Percentiles rank a stretch among this genome's conserved stretches.
These are phyloP conservation scores for Magnaporthales sp. DNA, from an alignment of 2,329 filamentous ascomycete species.

Conservation along the genomic window DNA sequence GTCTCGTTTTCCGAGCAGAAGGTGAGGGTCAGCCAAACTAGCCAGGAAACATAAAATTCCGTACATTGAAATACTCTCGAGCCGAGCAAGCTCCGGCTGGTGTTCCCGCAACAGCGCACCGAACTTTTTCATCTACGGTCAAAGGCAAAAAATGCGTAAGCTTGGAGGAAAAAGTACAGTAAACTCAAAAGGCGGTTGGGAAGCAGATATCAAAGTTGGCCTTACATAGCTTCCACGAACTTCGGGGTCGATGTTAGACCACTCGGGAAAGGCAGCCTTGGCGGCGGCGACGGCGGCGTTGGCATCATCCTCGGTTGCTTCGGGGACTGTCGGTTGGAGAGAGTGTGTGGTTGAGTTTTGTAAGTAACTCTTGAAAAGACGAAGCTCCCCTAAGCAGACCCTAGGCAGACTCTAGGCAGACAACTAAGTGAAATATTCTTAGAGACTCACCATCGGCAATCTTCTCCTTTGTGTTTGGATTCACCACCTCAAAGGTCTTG, in stretches of 20 bases:
- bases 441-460: constrained; percentile 21
- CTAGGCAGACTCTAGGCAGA: too few species aligned
- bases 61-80: constrained; percentile 34
- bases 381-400: neutral
- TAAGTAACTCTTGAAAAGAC: neutral
- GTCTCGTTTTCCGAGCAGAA: neutral
- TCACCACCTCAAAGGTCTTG: constrained; percentile 34
- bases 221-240: constrained; percentile 30
- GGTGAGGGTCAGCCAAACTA: neutral
- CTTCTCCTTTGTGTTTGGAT: constrained; percentile 30
- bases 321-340: constrained; percentile 24
- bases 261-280: constrained; percentile 33
- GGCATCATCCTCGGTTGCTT: constrained; percentile 33
- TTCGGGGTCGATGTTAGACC: constrained; percentile 29
- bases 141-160: constrained; percentile 13
- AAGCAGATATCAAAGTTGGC: constrained; percentile 32
- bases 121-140: constrained; percentile 29
- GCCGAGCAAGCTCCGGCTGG: constrained; percentile 31
- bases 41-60: neutral
- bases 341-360: neutral
- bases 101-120: constrained; percentile 31
- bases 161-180: constrained; percentile 33
- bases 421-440: neutral
- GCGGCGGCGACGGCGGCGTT: constrained; percentile 34
- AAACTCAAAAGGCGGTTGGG: constrained; percentile 31